Evolutionary conservation across 768 basidiomycete species (phyloP).

Genomic region (Candolleomyces eurysporus): DNA sequence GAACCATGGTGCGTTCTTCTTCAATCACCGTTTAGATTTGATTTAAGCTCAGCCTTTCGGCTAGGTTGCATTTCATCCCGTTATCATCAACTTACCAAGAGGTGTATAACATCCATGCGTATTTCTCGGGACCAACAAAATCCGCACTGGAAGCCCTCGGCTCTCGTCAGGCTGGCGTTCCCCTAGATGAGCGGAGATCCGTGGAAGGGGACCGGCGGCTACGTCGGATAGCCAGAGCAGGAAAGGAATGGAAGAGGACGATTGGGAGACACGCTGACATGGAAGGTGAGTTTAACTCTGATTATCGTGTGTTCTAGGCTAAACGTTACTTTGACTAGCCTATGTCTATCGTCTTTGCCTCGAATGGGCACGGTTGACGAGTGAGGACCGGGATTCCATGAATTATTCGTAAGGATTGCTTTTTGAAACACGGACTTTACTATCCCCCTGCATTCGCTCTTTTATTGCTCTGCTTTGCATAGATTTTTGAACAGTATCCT

Average conservation of each 20-base stretch:
- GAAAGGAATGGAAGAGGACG: conserved; percentile 89
- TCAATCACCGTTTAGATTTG: neutral
- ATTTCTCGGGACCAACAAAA: conserved; percentile 82
- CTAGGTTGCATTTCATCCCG: conserved; percentile 93
- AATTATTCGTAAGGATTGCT: conserved; percentile 15
- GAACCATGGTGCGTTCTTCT: conserved; percentile 19
- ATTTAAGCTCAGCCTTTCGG: neutral
- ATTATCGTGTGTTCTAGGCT: neutral
- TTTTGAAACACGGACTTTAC: neutral
- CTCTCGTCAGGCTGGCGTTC: conserved; percentile 1
- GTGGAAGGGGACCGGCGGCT: conserved; percentile 70
- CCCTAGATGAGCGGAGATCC: conserved; percentile 32
- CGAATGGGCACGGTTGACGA: conserved; percentile 84
- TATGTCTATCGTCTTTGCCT: conserved; percentile 87
- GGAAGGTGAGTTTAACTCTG: conserved; percentile 63
- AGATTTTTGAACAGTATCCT: conserved; percentile 82
- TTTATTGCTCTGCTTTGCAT: conserved; percentile 36
- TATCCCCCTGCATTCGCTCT: neutral
- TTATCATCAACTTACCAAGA: conserved; percentile 84
- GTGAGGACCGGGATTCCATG: conserved; percentile 83
- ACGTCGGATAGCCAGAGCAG: conserved; percentile 82
- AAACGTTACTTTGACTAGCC: conserved; percentile 27
- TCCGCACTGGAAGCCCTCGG: conserved; percentile 42
- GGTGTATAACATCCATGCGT: conserved; percentile 91
- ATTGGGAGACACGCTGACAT: conserved; percentile 84